Percentiles rank a stretch among this genome's conserved stretches.
These are phyloP conservation scores for Cutaneotrichosporon sp. DNA, from an alignment of 1,284 basidiomycete genomes.

Conservation along the genomic window DNA sequence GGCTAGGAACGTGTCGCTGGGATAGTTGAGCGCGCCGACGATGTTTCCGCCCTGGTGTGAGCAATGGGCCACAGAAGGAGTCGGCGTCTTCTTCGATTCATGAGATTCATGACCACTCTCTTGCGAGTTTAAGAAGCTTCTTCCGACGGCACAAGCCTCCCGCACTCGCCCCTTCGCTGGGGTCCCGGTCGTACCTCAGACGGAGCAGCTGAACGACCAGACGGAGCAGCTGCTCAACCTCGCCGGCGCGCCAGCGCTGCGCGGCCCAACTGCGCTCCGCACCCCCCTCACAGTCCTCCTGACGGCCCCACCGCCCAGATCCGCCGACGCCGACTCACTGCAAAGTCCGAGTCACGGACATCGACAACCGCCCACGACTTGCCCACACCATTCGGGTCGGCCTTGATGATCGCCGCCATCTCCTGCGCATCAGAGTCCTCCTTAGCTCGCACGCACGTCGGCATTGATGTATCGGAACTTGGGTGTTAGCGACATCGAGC, in stretches of 20 bases:
- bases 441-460: conserved; percentile 22
- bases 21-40: conserved; percentile 40
- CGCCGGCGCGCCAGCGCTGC: too few relatives aligned
- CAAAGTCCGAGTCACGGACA: conserved; percentile 47
- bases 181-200: too few relatives aligned
- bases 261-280: too few relatives aligned
- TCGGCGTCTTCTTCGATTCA: too few relatives aligned
- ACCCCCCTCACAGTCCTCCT: too few relatives aligned
- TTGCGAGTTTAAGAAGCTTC: too few relatives aligned
- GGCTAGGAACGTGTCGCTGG: conserved; percentile 39
- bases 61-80: not conserved
- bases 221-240: too few relatives aligned
- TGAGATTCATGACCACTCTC: too few relatives aligned
- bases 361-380: conserved; percentile 43
- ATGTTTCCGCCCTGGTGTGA: conserved; percentile 47
- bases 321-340: conserved; percentile 25
- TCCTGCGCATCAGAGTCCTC: conserved; percentile 23
- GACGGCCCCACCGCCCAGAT: too few relatives aligned
- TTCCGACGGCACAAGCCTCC: too few relatives aligned
- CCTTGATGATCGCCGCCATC: conserved; percentile 43
- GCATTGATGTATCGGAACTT: conserved; percentile 44
- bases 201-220: too few relatives aligned
- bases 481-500: conserved; percentile 38
- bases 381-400: conserved; percentile 24
- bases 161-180: too few relatives aligned